Evolutionary conservation across 2,329 filamentous ascomycete genomes (phyloP), one percentile per base, ranked within the genome.

Genomic region (Beauveria sp.): DNA sequence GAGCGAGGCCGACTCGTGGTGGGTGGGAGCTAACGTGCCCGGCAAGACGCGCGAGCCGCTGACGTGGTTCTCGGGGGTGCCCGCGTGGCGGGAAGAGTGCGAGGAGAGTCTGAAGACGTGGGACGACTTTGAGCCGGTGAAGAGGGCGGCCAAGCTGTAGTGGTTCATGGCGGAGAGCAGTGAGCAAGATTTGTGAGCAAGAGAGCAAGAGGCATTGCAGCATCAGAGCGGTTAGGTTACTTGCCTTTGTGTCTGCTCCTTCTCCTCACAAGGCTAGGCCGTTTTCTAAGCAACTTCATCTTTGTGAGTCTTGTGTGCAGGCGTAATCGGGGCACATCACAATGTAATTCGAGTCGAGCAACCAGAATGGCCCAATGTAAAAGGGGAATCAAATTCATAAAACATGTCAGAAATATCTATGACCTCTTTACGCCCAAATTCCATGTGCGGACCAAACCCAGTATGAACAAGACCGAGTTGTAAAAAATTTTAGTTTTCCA

Each of bases 41-140:
- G 61, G 57, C 12, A 66, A 64, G 56, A 62, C 14, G 14, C 43
- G 47, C 2, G 64, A 66, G 52, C 62, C 61, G 14, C 55, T 64
- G 7, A 47, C 62, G n/a, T 66, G 61, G 52, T 53, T 63, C 5
- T 56, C 53, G 4, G 64, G 64, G 0, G 20, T 61, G 7, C 12
- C 41, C 18, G 16, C 26, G 7, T 64, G 61, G 55, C n/a, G 40
- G 4, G 10, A 55, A 12, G 47, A 28, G 5, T 64, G 60, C 26
- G 48, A 40, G 12, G 30, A 30, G 34, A 48, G 20, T 4, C 30
- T 64, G 26, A 2, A 18, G 26, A 40, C 51, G 20, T 64, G 62
- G 62, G 44, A 51, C 2, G 50, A 54, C 22, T 60, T 60, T 60
- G 41, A 37, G 20, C 57, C 41, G 1, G 47, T 7, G 3, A 14